A percentile compares a stretch with the other conserved stretches of the same genome.
These are phyloP conservation scores for Adansonia madagascariensis DNA, from an alignment of 441 rosid species.

Conservation along the genomic window DNA sequence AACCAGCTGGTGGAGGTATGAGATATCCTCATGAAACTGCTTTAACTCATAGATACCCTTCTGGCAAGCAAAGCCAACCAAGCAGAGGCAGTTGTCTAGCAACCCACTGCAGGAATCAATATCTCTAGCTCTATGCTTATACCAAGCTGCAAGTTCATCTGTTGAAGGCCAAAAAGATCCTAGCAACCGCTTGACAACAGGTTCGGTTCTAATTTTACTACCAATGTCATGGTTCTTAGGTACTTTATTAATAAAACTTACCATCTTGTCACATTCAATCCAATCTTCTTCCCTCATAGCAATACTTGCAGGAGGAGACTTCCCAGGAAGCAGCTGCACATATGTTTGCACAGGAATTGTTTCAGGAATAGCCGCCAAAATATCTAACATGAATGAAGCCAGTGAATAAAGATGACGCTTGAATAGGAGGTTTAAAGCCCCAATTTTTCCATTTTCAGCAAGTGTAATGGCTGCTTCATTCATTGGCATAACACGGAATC, in stretches of 20 bases:
- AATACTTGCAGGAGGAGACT: slow-evolving; percentile 64
- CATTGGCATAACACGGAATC: slow-evolving; percentile 73
- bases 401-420: slow-evolving; percentile 96
- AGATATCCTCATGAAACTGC: slow-evolving; percentile 75
- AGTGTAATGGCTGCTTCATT: slow-evolving; percentile 72
- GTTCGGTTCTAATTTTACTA: slow-evolving; percentile 73
- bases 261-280: slow-evolving; percentile 95
- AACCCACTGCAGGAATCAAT: slow-evolving; percentile 89
- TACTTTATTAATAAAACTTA: slow-evolving; percentile 54
- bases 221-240: slow-evolving; percentile 56
- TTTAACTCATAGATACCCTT: slow-evolving; percentile 77
- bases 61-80: slow-evolving; percentile 78
- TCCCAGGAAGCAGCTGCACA: slow-evolving; percentile 93
- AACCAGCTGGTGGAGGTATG: slow-evolving; percentile 75
- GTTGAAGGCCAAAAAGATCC: slow-evolving; percentile 79
- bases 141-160: slow-evolving; percentile 75
- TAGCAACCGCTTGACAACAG: slow-evolving; percentile 60
- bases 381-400: slow-evolving; percentile 62
- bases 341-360: slow-evolving; percentile 88
- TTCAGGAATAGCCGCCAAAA: slow-evolving; percentile 90
- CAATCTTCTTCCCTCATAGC: slow-evolving; percentile 95
- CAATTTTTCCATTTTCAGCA: slow-evolving; percentile 95
- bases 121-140: slow-evolving; percentile 84
- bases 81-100: slow-evolving; percentile 81
- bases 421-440: slow-evolving; percentile 88